Evolutionary conservation across 257 asterid genomes (phyloP).

Genomic region (Forsythia suspensa): DNA sequence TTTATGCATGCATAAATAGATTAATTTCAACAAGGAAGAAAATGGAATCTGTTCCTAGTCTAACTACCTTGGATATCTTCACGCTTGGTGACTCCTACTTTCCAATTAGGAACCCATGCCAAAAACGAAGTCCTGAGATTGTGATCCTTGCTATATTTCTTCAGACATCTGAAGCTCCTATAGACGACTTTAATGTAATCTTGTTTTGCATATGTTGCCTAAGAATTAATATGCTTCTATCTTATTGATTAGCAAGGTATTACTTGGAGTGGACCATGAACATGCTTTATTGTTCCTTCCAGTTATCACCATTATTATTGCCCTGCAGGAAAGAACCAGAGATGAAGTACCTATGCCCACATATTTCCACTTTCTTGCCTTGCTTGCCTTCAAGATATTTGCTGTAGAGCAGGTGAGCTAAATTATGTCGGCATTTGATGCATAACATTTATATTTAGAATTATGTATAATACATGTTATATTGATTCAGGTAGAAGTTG

Average conservation of each 20-base stretch:
- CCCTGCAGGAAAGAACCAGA: constrained; percentile 56
- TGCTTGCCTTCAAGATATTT: constrained; percentile 95
- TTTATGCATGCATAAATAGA: not conserved
- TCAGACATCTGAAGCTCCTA: not conserved
- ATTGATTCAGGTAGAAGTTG: constrained; percentile 84
- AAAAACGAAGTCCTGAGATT: not conserved
- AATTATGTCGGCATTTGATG: constrained; percentile 9
- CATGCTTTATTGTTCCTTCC: constrained; percentile 16
- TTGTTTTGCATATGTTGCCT: not conserved
- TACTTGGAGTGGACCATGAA: too few relatives aligned
- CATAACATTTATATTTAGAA: constrained; percentile 4
- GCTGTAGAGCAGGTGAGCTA: constrained; percentile 80
- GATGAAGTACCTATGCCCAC: constrained; percentile 92
- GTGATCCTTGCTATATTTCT: not conserved
- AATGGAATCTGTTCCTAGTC: not conserved
- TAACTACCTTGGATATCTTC: not conserved
- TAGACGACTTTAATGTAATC: not conserved
- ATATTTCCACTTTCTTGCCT: constrained; percentile 90
- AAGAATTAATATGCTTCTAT: not conserved
- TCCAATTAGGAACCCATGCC: not conserved
- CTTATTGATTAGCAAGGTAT: not conserved
- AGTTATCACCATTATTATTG: constrained; percentile 11
- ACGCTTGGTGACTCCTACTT: not conserved
- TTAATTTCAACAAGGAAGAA: not conserved
- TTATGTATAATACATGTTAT: constrained; percentile 11